Percentiles rank a stretch among this genome's conserved stretches.
These are phyloP conservation scores for Porphyridium purpureum DNA, from an alignment of 23 red algal genomes.

Conservation along the genomic window DNA sequence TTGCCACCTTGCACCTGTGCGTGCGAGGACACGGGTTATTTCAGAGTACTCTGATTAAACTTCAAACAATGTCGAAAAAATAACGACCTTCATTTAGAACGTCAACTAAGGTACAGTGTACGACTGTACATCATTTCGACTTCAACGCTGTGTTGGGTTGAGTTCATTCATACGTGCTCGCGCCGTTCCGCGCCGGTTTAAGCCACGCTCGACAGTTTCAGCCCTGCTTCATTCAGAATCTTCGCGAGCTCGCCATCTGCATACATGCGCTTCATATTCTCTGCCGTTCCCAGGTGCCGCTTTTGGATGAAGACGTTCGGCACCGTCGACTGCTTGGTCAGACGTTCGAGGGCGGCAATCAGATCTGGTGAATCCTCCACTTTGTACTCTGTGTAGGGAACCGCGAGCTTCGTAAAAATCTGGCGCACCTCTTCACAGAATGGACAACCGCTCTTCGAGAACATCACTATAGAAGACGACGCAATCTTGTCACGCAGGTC, in stretches of 20 bases:
- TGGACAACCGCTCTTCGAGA: conserved; percentile 72
- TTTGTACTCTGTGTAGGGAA: conserved; percentile 30
- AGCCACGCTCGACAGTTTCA: no score
- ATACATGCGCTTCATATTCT: conserved; percentile 62
- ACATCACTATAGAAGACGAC: conserved; percentile 54
- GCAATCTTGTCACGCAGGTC: conserved; percentile 33
- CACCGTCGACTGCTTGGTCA: conserved; percentile 68
- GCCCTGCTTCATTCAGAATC: no score
- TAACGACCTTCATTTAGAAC: no score
- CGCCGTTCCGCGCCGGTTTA: no score
- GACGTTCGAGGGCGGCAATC: conserved; percentile 40
- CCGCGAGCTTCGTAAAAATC: conserved; percentile 52
- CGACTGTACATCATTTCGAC: no score
- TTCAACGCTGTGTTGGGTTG: no score
- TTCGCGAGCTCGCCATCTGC: conserved; percentile 34
- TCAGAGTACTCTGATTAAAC: no score
- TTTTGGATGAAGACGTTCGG: conserved; percentile 78
- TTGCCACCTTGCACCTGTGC: no score
- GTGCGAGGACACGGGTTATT: no score
- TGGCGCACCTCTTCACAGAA: conserved; percentile 64
- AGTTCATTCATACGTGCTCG: no score
- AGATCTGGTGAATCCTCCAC: conserved; percentile 46
- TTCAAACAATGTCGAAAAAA: no score
- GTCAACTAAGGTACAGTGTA: no score
- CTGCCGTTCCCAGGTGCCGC: conserved; percentile 77